phyloP scores from a whole-genome alignment of 805 yeast genomes.

The Candida ortonii region DNA sequence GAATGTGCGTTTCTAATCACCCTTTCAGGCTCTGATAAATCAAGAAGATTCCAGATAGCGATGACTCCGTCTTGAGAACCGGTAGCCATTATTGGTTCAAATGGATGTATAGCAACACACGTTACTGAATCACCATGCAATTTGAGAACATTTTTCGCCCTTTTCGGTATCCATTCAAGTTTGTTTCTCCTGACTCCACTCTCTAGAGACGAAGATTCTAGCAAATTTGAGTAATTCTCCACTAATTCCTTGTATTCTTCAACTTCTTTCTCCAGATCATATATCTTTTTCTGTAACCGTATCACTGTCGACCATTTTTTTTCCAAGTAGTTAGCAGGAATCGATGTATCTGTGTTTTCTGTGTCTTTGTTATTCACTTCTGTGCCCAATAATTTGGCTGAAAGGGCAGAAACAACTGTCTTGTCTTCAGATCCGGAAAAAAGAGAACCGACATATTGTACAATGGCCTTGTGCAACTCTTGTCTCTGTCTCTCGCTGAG shows the following conservation, averaged over 20 bases:
- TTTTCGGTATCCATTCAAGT: slow-evolving; percentile 62
- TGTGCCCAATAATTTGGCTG: slow-evolving; percentile 8
- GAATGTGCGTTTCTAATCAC: slow-evolving; percentile 70
- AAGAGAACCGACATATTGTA: slow-evolving; percentile 31
- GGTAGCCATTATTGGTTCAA: slow-evolving; percentile 58
- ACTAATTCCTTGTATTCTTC: slow-evolving; percentile 46
- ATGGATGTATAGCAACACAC: slow-evolving; percentile 69
- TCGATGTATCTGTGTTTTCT: slow-evolving; percentile 7
- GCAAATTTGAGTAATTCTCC: slow-evolving; percentile 27
- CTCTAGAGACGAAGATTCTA: slow-evolving; percentile 9
- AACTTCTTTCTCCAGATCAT: slow-evolving; percentile 65
- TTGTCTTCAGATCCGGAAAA: slow-evolving; percentile 7
- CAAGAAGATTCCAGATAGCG: slow-evolving; percentile 67
- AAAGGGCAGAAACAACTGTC: slow-evolving; percentile 3
- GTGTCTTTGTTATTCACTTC: slow-evolving; percentile 5
- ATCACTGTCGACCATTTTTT: slow-evolving; percentile 88
- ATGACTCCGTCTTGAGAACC: slow-evolving; percentile 74
- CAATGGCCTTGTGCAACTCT: slow-evolving; percentile 36
- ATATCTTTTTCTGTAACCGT: slow-evolving; percentile 68
- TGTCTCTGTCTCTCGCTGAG: slow-evolving; percentile 33
- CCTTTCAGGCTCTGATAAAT: slow-evolving; percentile 56
- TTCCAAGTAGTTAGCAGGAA: slow-evolving; percentile 43
- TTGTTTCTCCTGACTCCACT: slow-evolving; percentile 28
- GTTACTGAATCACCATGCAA: slow-evolving; percentile 63
- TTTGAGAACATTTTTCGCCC: slow-evolving; percentile 41